Conservation (phyloP, 345 rosid genomes). For the Limnanthes douglasii region DNA sequence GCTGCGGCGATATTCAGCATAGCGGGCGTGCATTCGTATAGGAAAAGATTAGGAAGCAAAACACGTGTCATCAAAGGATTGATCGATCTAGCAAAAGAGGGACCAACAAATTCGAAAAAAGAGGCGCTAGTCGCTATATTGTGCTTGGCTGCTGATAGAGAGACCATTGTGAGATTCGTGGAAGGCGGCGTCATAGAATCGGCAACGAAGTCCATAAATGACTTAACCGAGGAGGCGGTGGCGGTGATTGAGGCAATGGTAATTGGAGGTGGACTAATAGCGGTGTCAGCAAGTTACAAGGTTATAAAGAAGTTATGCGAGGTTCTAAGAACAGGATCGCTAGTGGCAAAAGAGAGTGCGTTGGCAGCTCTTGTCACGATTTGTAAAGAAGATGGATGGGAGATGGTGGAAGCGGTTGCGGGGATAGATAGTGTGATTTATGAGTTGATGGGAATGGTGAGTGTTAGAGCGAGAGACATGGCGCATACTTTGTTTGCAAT, state of each 20-base stretch:
- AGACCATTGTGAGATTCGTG: slow-evolving; percentile 29
- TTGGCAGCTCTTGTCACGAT: slow-evolving; percentile 34
- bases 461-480: slow-evolving; percentile 28
- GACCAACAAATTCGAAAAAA: no score
- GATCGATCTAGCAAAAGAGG: no score
- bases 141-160: slow-evolving; percentile 45
- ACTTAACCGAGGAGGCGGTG: slow-evolving; percentile 37
- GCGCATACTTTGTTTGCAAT: slow-evolving; percentile 28
- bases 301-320: no score
- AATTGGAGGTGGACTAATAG: slow-evolving; percentile 41
- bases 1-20: no score
- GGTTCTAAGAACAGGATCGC: slow-evolving; percentile 52
- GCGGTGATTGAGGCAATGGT: slow-evolving; percentile 38
- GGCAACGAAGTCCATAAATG: slow-evolving; percentile 14
- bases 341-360: slow-evolving; percentile 31
- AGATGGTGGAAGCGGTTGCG: slow-evolving; percentile 29
- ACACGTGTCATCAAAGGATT: no score
- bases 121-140: slow-evolving; percentile 51
- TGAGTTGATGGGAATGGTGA: slow-evolving; percentile 44
- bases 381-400: slow-evolving; percentile 42
- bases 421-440: slow-evolving; percentile 38
- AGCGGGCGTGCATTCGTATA: slow-evolving; percentile 22
- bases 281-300: slow-evolving; percentile 20
- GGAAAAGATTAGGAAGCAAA: slow-evolving; percentile 38
- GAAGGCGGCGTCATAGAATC: slow-evolving; percentile 41